Base-by-base conservation (phyloP, 352 stramenopile genomes). In the Globisporangium megalacanthum region DNA sequence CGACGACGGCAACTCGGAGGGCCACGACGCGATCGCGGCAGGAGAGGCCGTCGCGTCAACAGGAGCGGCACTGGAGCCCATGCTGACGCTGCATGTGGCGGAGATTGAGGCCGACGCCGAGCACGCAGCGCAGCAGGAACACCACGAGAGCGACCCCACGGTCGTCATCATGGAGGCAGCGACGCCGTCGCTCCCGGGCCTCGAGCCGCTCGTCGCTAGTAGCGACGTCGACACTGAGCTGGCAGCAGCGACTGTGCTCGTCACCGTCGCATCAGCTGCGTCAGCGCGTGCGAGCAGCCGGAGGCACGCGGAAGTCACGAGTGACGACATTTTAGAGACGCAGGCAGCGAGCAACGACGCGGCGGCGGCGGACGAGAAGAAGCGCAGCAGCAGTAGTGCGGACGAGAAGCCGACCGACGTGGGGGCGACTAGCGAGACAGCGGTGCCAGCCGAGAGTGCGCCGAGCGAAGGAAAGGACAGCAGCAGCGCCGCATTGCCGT, bases 381-480 rank as follows among this genome's bases (percentile, higher is more conserved):
- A 50, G 25, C 19, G 48, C 17, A 36, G 39, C 29, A 22, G 29
- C 20, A 37, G 29, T 25, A 50, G 36, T 25, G 52, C 53, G 6
- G 47, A 48, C 19, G 56, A 44, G 37, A 60, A 61, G 31, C n/a
- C 29, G 36, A 49, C 36, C 0, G 48, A 29, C 25, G 25, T 29
- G 25, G 25, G 25, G 25, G 25, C 25, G 25, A 29, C 25, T 29
- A 4, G 3, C 22, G 44, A 62, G 31, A 6, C 46, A 82, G 17
- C 25, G 11, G 49, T 53, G 6, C 41, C 52, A 8, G 57, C 60
- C 20, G 68, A 63, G 19, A 41, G 56, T 70, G 37, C 75, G 83
- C 35, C 74, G 76, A 15, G 81, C 65, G 4, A 88, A 70, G 6
- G 72, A 73, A 37, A 73, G 79, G 31, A 52, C 53, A 19, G 29